These are phyloP conservation scores for Porphyrellus cyaneotinctus DNA, from an alignment of 768 basidiomycete genomes.

Conservation along the genomic window DNA sequence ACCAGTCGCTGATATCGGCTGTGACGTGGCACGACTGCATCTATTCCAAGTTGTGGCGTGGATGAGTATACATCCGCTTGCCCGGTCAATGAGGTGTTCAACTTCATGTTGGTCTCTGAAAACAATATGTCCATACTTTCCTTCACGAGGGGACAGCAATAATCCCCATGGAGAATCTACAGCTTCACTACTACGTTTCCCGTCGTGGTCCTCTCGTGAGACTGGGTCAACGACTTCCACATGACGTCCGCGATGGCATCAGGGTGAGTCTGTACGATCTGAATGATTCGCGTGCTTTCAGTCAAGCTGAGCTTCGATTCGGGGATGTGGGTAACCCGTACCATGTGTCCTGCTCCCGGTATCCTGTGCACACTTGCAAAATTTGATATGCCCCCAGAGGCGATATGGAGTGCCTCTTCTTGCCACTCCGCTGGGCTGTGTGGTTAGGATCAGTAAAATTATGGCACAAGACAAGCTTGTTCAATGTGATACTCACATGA, in stretches of 20 bases:
- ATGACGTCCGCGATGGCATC: conserved; percentile 3
- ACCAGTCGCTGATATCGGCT: no score
- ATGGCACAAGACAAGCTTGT: background rate
- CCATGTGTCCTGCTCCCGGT: background rate
- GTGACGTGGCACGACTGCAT: no score
- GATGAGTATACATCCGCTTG: no score
- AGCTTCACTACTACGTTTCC: background rate
- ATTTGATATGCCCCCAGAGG: background rate
- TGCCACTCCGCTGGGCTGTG: background rate
- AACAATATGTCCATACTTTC: no score
- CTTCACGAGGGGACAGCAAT: no score
- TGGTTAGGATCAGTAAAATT: background rate
- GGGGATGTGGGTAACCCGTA: background rate
- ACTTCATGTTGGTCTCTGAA: no score
- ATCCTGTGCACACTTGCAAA: background rate
- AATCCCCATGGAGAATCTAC: no score
- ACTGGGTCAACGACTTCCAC: background rate
- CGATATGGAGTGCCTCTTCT: background rate
- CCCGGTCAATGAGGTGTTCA: no score
- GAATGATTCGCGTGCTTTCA: background rate
- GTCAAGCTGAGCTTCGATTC: background rate
- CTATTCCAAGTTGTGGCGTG: no score
- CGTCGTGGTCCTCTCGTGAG: background rate
- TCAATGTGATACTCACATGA: background rate
- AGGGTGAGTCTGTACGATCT: background rate